Percentiles rank a stretch among this genome's conserved stretches.
Conservation (phyloP, 2,329 filamentous ascomycete species). For the Diaporthe sp. region DNA sequence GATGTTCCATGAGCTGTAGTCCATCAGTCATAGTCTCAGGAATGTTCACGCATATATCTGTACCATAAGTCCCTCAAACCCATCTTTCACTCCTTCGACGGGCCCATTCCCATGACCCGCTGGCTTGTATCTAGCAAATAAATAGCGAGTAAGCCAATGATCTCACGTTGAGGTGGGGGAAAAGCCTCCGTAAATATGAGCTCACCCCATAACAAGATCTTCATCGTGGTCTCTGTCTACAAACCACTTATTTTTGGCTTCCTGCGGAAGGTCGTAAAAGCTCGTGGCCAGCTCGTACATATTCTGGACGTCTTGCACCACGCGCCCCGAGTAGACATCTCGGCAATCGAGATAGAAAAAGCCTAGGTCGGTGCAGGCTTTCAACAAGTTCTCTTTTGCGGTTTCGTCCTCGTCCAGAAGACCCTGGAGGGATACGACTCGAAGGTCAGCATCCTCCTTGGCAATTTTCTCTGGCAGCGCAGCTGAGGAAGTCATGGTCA, state of each 20-base stretch:
- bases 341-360: slow-evolving; percentile 29
- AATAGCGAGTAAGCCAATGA: neutral
- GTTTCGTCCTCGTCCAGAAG: slow-evolving; percentile 9
- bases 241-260: neutral
- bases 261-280: slow-evolving; percentile 8
- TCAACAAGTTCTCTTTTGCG: neutral
- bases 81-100: slow-evolving; percentile 7
- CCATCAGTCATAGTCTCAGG: neutral
- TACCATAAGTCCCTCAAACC: slow-evolving; percentile 12
- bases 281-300: slow-evolving; percentile 1
- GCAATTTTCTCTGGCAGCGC: neutral
- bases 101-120: slow-evolving; percentile 9
- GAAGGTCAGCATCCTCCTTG: slow-evolving; percentile 3
- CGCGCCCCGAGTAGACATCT: neutral
- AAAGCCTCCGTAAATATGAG: no score
- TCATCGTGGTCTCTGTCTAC: slow-evolving; percentile 24
- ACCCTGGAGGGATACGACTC: neutral
- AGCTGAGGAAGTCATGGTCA: neutral
- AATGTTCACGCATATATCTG: accelerated
- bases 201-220: slow-evolving; percentile 14
- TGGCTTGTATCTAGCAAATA: neutral
- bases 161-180: neutral
- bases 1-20: slow-evolving; percentile 5
- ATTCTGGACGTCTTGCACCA: slow-evolving; percentile 9
- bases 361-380: slow-evolving; percentile 20